Evolutionary conservation across 345 rosid genomes (phyloP).

Genomic region (Eucalyptus cladocalyx): DNA sequence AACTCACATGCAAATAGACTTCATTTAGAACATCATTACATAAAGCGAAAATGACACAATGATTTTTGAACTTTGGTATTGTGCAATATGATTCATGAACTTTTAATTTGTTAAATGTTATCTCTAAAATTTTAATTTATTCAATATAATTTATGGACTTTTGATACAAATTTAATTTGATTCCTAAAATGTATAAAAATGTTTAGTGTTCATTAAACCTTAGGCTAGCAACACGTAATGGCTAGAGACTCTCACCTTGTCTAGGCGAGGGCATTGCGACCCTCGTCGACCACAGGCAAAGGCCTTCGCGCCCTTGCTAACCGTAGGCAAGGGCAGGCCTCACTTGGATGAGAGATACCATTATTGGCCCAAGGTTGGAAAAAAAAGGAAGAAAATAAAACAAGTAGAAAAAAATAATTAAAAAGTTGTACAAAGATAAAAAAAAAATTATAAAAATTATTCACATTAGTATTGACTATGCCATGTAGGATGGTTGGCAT

Average conservation of each 20-base stretch:
- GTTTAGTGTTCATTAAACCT: not conserved
- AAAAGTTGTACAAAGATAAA: no score
- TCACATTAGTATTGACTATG: fast-evolving
- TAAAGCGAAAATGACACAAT: not conserved
- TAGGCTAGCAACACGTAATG: not conserved
- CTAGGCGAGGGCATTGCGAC: fast-evolving
- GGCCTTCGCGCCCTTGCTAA: not conserved
- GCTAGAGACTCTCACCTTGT: not conserved
- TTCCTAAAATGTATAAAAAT: no score
- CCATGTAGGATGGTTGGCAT: fast-evolving
- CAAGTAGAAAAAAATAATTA: no score
- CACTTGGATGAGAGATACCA: not conserved
- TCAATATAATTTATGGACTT: fast-evolving
- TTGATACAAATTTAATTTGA: no score
- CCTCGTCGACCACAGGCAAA: fast-evolving
- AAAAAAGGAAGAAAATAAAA: not conserved
- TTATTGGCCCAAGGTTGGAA: not conserved
- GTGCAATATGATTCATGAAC: no score
- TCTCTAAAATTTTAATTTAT: fast-evolving
- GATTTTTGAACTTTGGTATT: not conserved
- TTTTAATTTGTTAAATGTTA: fast-evolving
- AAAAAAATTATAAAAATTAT: no score
- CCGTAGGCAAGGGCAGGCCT: not conserved
- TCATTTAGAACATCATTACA: not conserved
- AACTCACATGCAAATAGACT: not conserved